Evolutionary conservation across 2,329 filamentous ascomycete species (phyloP), one percentile per base, ranked within the genome.

Genomic region (Decorospora gaudefroyi): DNA sequence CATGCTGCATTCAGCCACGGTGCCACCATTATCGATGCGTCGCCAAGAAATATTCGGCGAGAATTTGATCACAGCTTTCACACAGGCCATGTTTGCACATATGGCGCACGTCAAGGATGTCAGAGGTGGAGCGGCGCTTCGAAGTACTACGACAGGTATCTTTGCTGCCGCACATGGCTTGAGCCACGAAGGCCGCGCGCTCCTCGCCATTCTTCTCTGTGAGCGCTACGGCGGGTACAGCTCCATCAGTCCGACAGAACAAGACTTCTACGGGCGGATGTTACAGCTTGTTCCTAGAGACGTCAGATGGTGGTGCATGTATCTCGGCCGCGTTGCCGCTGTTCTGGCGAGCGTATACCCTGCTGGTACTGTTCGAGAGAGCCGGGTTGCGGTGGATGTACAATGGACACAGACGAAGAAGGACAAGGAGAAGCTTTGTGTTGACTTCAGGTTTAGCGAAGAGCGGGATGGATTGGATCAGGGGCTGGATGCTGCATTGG

Each of bases 161-260:
- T 76, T 91, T 34, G 80, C 83, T 1, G 78, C 81, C 10, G 78
- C 80, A 1, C 88, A 92, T 26, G 89, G 89, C 0, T 72, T 95
- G 17, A 84, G 83, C 1, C 90, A 96, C 64, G 69, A 83, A 30
- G 78, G 84, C 36, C 81, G 90, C 9, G 86, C 87, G 0, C 69
- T 88, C 2, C 74, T 96, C 3, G 88, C 83, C 0, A 73, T 95
- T 3, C 78, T 86, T 1, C 75, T 88, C 1, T 90, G 84, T 55
- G 83, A 86, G 31, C 78, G 90, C 54, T 95, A 89, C 83, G 86
- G 84, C 12, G 83, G 82, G 2, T 55, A 55, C 12, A 42, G 45
- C 6, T 78, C 80, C 28, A 74, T 87, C 2, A 77, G 80, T 2
- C 80, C 81, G 0, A 74, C 75, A 0, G 84, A 87, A 54, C 62